Base-by-base conservation (phyloP, 108 stramenopile genomes). In the Skeletonema potamos region DNA sequence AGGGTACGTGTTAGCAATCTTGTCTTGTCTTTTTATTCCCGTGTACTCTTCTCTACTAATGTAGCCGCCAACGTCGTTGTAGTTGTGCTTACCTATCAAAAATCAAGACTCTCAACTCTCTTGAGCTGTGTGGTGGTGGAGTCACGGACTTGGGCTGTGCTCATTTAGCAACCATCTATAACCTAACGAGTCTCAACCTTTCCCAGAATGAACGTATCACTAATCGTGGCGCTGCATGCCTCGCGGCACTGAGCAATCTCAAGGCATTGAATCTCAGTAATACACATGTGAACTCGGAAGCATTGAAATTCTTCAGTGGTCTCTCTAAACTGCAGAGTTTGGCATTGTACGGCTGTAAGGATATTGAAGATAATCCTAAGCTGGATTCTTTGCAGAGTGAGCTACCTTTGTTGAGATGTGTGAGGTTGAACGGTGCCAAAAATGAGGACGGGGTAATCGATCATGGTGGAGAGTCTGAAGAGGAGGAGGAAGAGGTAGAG, bases 151-250 rank as follows among this genome's bases (percentile, higher is more conserved):
- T 79, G 17, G 91, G 93, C 1, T 95, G 93, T 77, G 66, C 85
- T 26, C 74, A 80, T 33, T 58, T 92, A 41, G 88, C 93, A 10
- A 81, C 73, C 4, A 67, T 94, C 9, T 76, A 86, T 11, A 90
- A 90, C 57, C 73, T 94, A 62, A 68, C 82, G 22, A 71, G 70
- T 54, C 66, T 94, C 20, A 94, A 94, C 60, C 71, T 94, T 15
- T 89, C 93, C 18, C 91, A 94, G 64, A 94, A 94, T 58, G 88
- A 89, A 58, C 69, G 85, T 22, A 94, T 94, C 33, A 89, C 91
- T 2, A 91, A 94, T 65, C 83, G 86, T 2, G 93, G 93, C 13
- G 91, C 89, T 4, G 86, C 88, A 24, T 66, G 86, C 27, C 64
- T 94, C 27, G 88, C 88, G 7, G 82, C 86, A 8, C 82, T 94